phyloP scores from a whole-genome alignment of 2,329 filamentous ascomycete genomes.

The Passalora sequoiae region DNA sequence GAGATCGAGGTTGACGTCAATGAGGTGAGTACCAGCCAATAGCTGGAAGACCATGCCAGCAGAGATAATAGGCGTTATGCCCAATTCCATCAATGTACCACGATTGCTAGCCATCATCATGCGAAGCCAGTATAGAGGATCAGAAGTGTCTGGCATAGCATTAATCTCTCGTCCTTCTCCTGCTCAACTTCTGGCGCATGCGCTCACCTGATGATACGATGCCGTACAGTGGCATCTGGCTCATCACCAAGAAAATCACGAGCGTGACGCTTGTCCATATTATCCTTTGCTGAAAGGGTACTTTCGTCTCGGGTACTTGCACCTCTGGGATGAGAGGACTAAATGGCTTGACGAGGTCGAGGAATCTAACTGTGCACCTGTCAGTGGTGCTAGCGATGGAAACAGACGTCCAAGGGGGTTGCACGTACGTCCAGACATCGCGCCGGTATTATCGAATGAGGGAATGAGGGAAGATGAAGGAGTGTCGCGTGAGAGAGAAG shows the following conservation, averaged over 20 bases:
- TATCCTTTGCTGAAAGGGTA: slow-evolving; percentile 85
- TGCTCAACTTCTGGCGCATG: neutral
- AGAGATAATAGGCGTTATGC: slow-evolving; percentile 92
- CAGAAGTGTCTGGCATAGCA: slow-evolving; percentile 60
- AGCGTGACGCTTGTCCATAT: slow-evolving; percentile 63
- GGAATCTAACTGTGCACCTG: slow-evolving; percentile 74
- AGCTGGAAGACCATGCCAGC: slow-evolving; percentile 99
- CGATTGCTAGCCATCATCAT: slow-evolving; percentile 99
- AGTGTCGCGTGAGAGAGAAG: slow-evolving; percentile 4
- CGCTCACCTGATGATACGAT: slow-evolving; percentile 77
- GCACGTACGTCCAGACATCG: slow-evolving; percentile 3
- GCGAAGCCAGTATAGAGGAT: slow-evolving; percentile 98
- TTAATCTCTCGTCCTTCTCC: slow-evolving; percentile 16
- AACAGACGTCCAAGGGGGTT: neutral
- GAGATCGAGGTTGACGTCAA: slow-evolving; percentile 99
- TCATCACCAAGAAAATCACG: slow-evolving; percentile 99
- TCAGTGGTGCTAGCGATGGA: slow-evolving; percentile 11
- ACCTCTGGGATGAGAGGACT: slow-evolving; percentile 99
- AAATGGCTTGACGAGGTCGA: slow-evolving; percentile 99
- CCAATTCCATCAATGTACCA: slow-evolving; percentile 39
- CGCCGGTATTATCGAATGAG: neutral
- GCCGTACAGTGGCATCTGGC: slow-evolving; percentile 95
- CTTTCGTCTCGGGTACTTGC: slow-evolving; percentile 95
- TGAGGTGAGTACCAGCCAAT: slow-evolving; percentile 97
- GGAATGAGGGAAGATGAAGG: slow-evolving; percentile 8